Percentiles rank a stretch among this genome's conserved stretches.
These are phyloP conservation scores for Pseudonectria buxi DNA, from an alignment of 2,329 filamentous ascomycete species.

Conservation along the genomic window DNA sequence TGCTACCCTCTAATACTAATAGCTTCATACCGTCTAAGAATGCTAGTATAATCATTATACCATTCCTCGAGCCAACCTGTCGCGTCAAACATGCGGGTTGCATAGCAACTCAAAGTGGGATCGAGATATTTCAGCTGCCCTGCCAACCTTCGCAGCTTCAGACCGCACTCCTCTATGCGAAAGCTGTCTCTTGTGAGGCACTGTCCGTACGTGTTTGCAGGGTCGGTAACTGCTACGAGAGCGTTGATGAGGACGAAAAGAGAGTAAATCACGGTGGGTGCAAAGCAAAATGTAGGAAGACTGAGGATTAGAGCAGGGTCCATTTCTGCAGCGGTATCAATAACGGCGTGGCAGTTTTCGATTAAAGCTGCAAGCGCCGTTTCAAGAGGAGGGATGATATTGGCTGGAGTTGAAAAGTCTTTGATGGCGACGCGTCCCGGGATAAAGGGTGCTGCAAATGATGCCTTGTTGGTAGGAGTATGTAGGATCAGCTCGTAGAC, in stretches of 20 bases:
- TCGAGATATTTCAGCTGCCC: not conserved
- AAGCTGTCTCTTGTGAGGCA: not conserved
- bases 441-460: conserved; percentile 11
- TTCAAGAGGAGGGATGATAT: not conserved
- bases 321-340: not conserved
- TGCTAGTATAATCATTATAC: not conserved
- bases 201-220: not conserved
- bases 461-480: conserved; percentile 10
- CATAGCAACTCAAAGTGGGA: not conserved
- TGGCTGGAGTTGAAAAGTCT: conserved; percentile 5
- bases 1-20: no score
- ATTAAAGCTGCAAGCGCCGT: not conserved
- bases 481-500: conserved; percentile 11
- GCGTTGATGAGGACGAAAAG: not conserved
- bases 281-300: not conserved
- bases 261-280: not conserved
- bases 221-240: not conserved
- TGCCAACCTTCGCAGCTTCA: not conserved
- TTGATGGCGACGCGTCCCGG: conserved; percentile 8
- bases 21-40: conserved; percentile 1
- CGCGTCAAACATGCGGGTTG: not conserved
- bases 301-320: not conserved
- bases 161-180: not conserved
- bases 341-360: not conserved
- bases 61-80: conserved; percentile 1